These are phyloP conservation scores for Dactylellina haptotyla DNA, from an alignment of 2,329 filamentous ascomycete genomes.

Conservation along the genomic window DNA sequence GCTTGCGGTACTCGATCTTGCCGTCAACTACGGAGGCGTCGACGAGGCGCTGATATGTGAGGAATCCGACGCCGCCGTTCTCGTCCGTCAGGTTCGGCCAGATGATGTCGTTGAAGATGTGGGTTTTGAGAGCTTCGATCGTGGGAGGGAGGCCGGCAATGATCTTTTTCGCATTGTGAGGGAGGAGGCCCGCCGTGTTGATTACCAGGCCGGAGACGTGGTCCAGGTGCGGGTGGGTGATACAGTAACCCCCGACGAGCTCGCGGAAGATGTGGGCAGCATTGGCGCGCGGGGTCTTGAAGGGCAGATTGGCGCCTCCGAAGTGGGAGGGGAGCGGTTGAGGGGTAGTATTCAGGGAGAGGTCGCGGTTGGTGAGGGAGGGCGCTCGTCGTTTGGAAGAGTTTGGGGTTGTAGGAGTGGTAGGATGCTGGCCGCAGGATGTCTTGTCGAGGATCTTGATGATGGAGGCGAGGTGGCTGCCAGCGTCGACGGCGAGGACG, in stretches of 20 bases:
- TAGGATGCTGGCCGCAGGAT: conserved; percentile 61
- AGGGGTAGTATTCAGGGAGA: conserved; percentile 16
- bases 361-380: conserved; percentile 12
- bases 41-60: conserved; percentile 90
- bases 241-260: conserved; percentile 86
- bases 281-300: conserved; percentile 76
- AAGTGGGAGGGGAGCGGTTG: conserved; percentile 36
- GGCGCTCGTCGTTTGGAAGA: conserved; percentile 35
- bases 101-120: conserved; percentile 97
- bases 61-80: conserved; percentile 89
- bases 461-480: conserved; percentile 87
- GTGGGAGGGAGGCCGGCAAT: conserved; percentile 86
- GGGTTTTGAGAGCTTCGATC: conserved; percentile 89
- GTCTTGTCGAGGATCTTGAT: conserved; percentile 75
- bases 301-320: conserved; percentile 78
- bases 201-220: conserved; percentile 91
- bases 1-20: conserved; percentile 80
- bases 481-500: conserved; percentile 90
- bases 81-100: conserved; percentile 98
- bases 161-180: conserved; percentile 78
- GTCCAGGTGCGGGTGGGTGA: conserved; percentile 97
- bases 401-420: conserved; percentile 53
- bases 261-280: conserved; percentile 80
- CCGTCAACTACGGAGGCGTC: conserved; percentile 81
- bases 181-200: conserved; percentile 87